Evolutionary conservation across 1,284 basidiomycete genomes (phyloP), one percentile per base, ranked within the genome.

Genomic region (Cutaneotrichosporon cavernicola): DNA sequence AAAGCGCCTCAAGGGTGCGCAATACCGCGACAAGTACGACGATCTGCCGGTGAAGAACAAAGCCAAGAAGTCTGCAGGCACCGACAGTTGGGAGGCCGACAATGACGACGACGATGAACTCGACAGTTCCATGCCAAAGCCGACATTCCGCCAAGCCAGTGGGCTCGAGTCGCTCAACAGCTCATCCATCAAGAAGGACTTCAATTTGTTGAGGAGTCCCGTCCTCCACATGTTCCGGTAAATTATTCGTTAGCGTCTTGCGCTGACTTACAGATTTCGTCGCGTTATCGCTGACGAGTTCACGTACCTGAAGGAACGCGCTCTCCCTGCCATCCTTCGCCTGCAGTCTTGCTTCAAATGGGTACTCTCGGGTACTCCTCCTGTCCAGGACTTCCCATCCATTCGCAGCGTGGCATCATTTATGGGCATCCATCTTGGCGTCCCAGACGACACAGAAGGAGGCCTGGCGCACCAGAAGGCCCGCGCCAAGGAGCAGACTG

Each of bases 291-390:
- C 97, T 55, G 95, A 97, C 81, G 94, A 97, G 78, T 97, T 96
- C 79, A 96, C 94, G 1, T 97, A 97, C 76, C 84, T 96, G 16
- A 88, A 90, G 43, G 91, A 90, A 60, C 88, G 90, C 71, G 84
- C 88, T 9, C 88, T 91, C 62, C 84, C 90, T 1, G 85, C 94
- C 70, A 85, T 96, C 34, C 91, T 91, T 4, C 86, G 85, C 47
- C 80, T 96, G 30, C 86, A 88, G 30, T 89, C 91, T 0, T 88
- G 89, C 63, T 86, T 90, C 66, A 89, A 88, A 62, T 97, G 94
- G 94, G 91, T 97, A 4, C 84, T 97, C n/a, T 97, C 94, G 0
- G 94, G 95, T 43, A 97, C 94, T 21, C 95, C 94, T 2, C 94
- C 94, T 0, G 89, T 93, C 57, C 89, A 91, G 66, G 91, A 95